Conservation (phyloP, 805 yeast species). For the Metschnikowia arizonensis region DNA sequence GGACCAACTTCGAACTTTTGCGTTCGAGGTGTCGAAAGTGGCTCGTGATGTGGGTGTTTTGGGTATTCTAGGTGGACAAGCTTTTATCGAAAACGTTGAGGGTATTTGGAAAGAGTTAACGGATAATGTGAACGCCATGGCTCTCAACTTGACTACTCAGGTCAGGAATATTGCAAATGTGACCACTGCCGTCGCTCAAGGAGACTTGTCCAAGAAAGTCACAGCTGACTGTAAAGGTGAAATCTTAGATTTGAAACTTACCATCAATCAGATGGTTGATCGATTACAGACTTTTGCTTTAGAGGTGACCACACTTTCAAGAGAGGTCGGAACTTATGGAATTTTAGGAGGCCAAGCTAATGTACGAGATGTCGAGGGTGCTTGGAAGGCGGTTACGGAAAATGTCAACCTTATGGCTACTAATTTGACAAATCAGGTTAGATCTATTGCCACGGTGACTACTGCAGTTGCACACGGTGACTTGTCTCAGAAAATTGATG, state of each 20-base stretch:
- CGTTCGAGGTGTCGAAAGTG: slow-evolving; percentile 81
- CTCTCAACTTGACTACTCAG: slow-evolving; percentile 79
- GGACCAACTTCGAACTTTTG: slow-evolving; percentile 77
- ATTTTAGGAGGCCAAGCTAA: slow-evolving; percentile 49
- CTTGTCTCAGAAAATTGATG: slow-evolving; percentile 77
- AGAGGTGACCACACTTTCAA: slow-evolving; percentile 44
- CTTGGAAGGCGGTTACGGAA: slow-evolving; percentile 48
- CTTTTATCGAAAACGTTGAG: slow-evolving; percentile 69
- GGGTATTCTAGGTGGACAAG: slow-evolving; percentile 87
- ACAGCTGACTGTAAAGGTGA: slow-evolving; percentile 73
- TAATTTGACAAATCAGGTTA: slow-evolving; percentile 65
- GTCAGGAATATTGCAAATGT: slow-evolving; percentile 85
- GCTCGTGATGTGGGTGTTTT: slow-evolving; percentile 89
- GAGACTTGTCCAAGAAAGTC: slow-evolving; percentile 75
- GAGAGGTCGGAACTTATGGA: slow-evolving; percentile 47
- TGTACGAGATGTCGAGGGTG: slow-evolving; percentile 49
- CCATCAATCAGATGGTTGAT: slow-evolving; percentile 51
- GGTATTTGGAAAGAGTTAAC: slow-evolving; percentile 88
- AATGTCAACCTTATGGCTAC: slow-evolving; percentile 47
- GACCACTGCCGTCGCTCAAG: slow-evolving; percentile 83
- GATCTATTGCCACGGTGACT: slow-evolving; percentile 85
- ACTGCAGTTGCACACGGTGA: slow-evolving; percentile 93
- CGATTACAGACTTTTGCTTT: slow-evolving; percentile 46
- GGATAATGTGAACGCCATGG: slow-evolving; percentile 89
- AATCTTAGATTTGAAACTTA: slow-evolving; percentile 42